Conservation (phyloP, 179 eudicot species). For the Monotropa hypopitys region DNA sequence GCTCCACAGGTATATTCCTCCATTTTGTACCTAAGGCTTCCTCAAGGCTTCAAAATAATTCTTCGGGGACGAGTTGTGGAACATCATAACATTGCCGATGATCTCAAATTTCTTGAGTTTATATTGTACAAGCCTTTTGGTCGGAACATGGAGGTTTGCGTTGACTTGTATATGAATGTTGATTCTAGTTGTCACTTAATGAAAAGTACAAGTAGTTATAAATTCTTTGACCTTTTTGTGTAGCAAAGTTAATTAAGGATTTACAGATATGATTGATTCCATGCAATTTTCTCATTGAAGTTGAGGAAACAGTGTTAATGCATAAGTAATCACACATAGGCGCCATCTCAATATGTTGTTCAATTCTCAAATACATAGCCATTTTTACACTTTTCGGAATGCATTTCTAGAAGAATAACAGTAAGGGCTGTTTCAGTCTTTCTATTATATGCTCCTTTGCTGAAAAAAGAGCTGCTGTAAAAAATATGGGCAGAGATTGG, state of each 20-base stretch:
- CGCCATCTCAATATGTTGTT: not conserved
- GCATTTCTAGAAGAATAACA: not conserved
- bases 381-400: not conserved
- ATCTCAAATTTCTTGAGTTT: conserved; percentile 23
- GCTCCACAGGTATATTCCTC: conserved; percentile 18
- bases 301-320: not conserved
- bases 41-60: conserved; percentile 18
- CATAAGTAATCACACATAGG: not conserved
- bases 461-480: not conserved
- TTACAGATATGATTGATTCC: not conserved
- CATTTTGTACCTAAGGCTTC: conserved; percentile 24
- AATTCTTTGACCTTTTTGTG: not conserved
- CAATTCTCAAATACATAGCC: not conserved
- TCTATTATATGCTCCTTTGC: not conserved
- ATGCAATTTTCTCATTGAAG: not conserved
- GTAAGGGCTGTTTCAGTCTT: not conserved
- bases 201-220: not conserved
- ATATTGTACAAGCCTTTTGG: conserved; percentile 22
- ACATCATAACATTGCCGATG: conserved; percentile 22
- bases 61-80: conserved; percentile 18
- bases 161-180: not conserved
- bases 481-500: not conserved
- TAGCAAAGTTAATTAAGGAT: not conserved
- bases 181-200: not conserved
- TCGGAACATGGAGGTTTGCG: conserved; percentile 16